phyloP scores from a whole-genome alignment of 1,284 basidiomycete genomes.

The Ustilago bromivora region DNA sequence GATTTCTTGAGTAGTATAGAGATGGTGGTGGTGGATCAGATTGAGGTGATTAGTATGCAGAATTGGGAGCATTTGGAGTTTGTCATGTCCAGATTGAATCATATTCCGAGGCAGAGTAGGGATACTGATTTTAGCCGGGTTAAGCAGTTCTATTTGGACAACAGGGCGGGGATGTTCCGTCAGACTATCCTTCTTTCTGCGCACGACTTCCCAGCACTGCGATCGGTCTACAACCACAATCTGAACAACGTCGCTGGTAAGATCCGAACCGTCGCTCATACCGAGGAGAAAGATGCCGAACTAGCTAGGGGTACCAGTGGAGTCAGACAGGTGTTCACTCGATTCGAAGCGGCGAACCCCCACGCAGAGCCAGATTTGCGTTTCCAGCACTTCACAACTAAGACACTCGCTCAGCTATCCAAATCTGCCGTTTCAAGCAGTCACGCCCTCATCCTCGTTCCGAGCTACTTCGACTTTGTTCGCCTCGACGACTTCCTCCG shows the following conservation, averaged over 20 bases:
- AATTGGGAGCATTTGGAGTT: slow-evolving; percentile 99
- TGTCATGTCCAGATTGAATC: slow-evolving; percentile 84
- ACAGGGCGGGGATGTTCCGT: slow-evolving; percentile 80
- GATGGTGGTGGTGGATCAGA: slow-evolving; percentile 89
- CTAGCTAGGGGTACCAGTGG: slow-evolving; percentile 50
- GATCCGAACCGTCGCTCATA: slow-evolving; percentile 68
- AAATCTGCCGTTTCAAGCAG: slow-evolving; percentile 91
- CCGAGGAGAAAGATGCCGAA: slow-evolving; percentile 22
- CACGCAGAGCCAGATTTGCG: slow-evolving; percentile 87
- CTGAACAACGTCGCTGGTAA: slow-evolving; percentile 89
- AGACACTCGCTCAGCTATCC: slow-evolving; percentile 82
- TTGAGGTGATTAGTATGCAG: slow-evolving; percentile 95
- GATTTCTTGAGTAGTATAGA: slow-evolving; percentile 96
- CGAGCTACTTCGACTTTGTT: slow-evolving; percentile 97
- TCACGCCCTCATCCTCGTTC: slow-evolving; percentile 88
- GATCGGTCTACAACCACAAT: slow-evolving; percentile 79
- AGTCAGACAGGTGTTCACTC: slow-evolving; percentile 76
- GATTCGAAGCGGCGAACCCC: slow-evolving; percentile 80
- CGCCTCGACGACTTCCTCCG: slow-evolving; percentile 87
- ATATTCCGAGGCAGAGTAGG: slow-evolving; percentile 89
- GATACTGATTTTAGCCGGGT: slow-evolving; percentile 96
- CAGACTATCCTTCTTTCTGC: slow-evolving; percentile 90
- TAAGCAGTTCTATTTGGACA: slow-evolving; percentile 97
- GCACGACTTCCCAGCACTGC: slow-evolving; percentile 89
- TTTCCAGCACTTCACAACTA: slow-evolving; percentile 86